Evolutionary conservation across 2,329 filamentous ascomycete species (phyloP), one percentile per base, ranked within the genome.

Genomic region (Colletotrichum euphorbiae): DNA sequence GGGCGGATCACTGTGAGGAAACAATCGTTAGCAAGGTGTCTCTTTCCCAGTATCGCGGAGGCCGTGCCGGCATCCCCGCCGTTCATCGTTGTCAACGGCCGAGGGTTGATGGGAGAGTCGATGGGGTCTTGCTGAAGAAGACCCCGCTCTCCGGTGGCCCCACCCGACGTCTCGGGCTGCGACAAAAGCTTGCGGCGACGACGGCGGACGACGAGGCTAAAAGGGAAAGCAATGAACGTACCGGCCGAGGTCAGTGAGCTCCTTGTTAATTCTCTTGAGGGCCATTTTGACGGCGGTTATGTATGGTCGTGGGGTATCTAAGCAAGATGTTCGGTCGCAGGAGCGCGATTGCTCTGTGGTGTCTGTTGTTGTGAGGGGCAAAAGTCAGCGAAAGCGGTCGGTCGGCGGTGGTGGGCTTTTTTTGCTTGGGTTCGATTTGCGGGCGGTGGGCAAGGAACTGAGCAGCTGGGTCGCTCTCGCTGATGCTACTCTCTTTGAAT

Each of bases 191-290:
- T 63, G 50, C 36, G 55, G 45, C 43, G 36, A 43, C 31, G 50
- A 63, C 28, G 48, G 8, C 11, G 43, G 31, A 11, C 63, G 62
- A 71, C 64, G 70, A 62, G 65, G 48, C 66, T 59, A 63, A 67
- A 46, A 58, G 42, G 15, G 67, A 45, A 45, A 57, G 43, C 36
- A 60, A 38, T 46, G 58, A 60, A 71, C 69, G 65, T 91, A 95
- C 93, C 93, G 92, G 85, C 93, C 93, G 83, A 96, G 88, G 81
- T 96, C 93, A 82, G 91, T 91, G 80, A 96, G 89, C 84, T 96
- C 93, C 90, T 94, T 96, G 89, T 95, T 95, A 83, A 96, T 96
- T 83, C 93, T 90, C 91, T 96, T 96, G 77, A 96, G 89, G 83
- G 93, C 93, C 93, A 96, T 96, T 78, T 74, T 74, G 72, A 61